phyloP scores from a whole-genome alignment of 2,329 filamentous ascomycete genomes.

The Lasiodiplodia theobromae region DNA sequence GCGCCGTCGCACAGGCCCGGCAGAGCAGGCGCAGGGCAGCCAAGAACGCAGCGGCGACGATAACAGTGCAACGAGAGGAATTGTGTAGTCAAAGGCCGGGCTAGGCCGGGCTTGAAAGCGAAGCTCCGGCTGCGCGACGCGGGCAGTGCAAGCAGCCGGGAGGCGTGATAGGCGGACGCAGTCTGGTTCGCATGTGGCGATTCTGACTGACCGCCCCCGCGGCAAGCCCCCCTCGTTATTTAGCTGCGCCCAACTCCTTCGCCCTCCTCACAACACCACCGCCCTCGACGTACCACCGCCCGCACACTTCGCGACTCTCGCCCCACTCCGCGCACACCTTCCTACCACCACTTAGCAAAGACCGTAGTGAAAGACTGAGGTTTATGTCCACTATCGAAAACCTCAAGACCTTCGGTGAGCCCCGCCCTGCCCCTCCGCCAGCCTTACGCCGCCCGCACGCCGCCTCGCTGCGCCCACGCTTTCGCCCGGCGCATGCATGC shows the following conservation, averaged over 20 bases:
- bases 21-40: neutral
- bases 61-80: constrained; percentile 1
- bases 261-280: constrained; percentile 13
- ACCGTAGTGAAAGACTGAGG: constrained; percentile 69
- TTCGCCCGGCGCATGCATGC: neutral
- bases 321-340: constrained; percentile 30
- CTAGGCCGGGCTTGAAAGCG: neutral
- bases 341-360: constrained; percentile 39
- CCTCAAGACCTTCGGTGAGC: constrained; percentile 88
- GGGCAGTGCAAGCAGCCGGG: constrained; percentile 16
- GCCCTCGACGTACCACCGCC: constrained; percentile 9
- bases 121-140: neutral
- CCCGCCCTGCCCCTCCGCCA: constrained; percentile 32
- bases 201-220: constrained; percentile 15
- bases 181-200: constrained; percentile 20
- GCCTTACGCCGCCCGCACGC: constrained; percentile 10
- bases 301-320: constrained; percentile 23
- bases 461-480: neutral
- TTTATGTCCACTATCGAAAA: constrained; percentile 97
- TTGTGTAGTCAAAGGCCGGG: neutral
- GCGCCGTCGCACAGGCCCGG: neutral
- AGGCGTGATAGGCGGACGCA: neutral
- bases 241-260: constrained; percentile 22
- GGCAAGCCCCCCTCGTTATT: constrained; percentile 16
- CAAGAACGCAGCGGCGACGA: neutral